Evolutionary conservation across 2,329 filamentous ascomycete genomes (phyloP).

Genomic region (Claviceps citrina): DNA sequence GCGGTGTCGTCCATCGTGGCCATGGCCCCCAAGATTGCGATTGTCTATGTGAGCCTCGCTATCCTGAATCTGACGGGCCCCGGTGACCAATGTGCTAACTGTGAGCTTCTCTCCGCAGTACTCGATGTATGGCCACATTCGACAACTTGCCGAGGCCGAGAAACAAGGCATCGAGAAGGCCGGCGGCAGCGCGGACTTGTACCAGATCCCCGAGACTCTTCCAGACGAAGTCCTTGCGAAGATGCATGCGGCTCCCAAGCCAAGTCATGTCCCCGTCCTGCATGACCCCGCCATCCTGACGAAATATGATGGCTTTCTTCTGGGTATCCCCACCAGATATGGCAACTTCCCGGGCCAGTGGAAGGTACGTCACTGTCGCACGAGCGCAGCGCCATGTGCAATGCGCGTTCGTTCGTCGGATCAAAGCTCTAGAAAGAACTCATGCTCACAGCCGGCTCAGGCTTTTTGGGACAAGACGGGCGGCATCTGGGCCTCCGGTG

Average conservation of each 20-base stretch:
- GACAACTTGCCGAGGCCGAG: conserved; percentile 72
- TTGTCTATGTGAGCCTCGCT: conserved; percentile 57
- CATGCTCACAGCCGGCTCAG: conserved; percentile 10
- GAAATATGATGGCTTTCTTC: conserved; percentile 72
- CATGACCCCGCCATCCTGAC: conserved; percentile 44
- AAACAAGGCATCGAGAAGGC: conserved; percentile 78
- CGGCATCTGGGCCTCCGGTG: conserved; percentile 64
- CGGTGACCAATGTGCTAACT: background rate
- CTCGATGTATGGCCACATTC: conserved; percentile 88
- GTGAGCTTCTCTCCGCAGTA: conserved; percentile 38
- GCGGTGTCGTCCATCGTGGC: conserved; percentile 15
- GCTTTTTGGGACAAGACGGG: conserved; percentile 84
- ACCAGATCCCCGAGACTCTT: conserved; percentile 82
- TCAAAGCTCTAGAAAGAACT: background rate
- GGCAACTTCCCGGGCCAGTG: conserved; percentile 96
- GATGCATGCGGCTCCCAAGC: conserved; percentile 79
- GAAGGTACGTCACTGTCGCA: conserved; percentile 37
- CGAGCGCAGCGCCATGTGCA: background rate
- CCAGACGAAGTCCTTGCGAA: conserved; percentile 66
- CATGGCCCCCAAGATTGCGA: conserved; percentile 86
- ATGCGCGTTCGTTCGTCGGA: too few species aligned
- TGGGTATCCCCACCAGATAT: conserved; percentile 90
- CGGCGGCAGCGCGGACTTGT: conserved; percentile 68
- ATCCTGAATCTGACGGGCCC: background rate
- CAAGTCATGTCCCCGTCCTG: conserved; percentile 48